phyloP scores from a whole-genome alignment of 2,329 filamentous ascomycete genomes.

The Diaporthe longicolla region DNA sequence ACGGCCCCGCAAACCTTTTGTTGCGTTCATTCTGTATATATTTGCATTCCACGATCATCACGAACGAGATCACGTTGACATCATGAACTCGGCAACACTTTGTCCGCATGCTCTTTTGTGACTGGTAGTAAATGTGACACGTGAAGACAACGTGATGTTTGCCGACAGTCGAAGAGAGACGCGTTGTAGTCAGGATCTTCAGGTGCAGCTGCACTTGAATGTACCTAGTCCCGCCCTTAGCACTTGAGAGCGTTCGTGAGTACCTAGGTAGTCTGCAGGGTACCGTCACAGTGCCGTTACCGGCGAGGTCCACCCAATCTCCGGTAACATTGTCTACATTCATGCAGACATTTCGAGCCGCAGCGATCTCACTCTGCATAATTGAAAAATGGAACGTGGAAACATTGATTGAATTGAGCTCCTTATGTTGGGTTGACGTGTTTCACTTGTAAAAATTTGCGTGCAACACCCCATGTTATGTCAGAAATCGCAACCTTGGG shows the following conservation, averaged over 20 bases:
- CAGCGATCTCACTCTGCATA: background rate
- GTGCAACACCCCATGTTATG: background rate
- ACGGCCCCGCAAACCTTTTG: background rate
- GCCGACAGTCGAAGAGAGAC: background rate
- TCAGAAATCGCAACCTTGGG: background rate
- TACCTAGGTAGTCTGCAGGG: background rate
- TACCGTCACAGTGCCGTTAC: background rate
- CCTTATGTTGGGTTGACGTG: background rate
- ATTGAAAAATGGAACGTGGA: background rate
- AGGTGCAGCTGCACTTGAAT: background rate
- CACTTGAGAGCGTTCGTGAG: no score
- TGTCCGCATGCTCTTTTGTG: background rate
- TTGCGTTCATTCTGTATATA: slow-evolving; percentile 28
- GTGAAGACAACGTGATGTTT: background rate
- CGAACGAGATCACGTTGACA: slow-evolving; percentile 33
- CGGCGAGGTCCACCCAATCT: background rate
- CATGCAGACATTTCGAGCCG: background rate
- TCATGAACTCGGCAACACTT: background rate
- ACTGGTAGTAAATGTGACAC: background rate
- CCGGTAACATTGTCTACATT: background rate
- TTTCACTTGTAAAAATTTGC: background rate
- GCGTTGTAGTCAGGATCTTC: no score
- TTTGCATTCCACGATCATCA: slow-evolving; percentile 29
- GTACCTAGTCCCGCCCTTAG: background rate
- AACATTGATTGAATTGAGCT: background rate